Percentiles rank a stretch among this genome's conserved stretches.
Conservation (phyloP, 257 asterid genomes). For the Phtheirospermum japonicum region DNA sequence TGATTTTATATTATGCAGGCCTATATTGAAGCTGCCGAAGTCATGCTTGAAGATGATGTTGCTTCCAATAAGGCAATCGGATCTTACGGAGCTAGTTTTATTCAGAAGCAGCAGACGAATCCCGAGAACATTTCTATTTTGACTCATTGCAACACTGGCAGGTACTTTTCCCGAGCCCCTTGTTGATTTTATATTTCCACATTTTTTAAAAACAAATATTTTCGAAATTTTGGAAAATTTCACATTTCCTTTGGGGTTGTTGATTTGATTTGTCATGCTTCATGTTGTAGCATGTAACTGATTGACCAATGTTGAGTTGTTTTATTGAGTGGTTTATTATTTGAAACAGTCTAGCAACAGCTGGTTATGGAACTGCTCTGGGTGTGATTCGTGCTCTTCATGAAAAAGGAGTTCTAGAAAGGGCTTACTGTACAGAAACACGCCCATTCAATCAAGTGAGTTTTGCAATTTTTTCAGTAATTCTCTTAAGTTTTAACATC, state of each 20-base stretch:
- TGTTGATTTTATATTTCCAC: too few relatives aligned
- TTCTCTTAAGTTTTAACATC: neutral
- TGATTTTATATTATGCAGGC: conserved; percentile 41
- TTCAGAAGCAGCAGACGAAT: conserved; percentile 44
- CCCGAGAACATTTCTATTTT: conserved; percentile 55
- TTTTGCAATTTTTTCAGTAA: neutral
- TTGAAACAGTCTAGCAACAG: conserved; percentile 76
- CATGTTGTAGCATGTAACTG: conserved; percentile 13
- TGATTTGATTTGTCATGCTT: neutral
- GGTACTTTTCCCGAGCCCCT: conserved; percentile 39
- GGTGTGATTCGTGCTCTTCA: conserved; percentile 94
- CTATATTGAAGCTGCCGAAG: conserved; percentile 78
- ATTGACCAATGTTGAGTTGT: conserved; percentile 17
- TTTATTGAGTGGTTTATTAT: conserved; percentile 26
- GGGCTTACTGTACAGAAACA: conserved; percentile 94
- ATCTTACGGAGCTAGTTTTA: conserved; percentile 63
- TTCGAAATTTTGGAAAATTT: neutral
- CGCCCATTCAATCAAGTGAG: conserved; percentile 97
- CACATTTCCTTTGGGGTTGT: neutral
- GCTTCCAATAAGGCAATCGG: conserved; percentile 92
- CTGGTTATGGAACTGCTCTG: conserved; percentile 98
- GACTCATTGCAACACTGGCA: conserved; percentile 99
- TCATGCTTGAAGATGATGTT: conserved; percentile 86
- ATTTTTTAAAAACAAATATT: too few relatives aligned
- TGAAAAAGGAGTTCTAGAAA: conserved; percentile 61